phyloP scores from a whole-genome alignment of 1,284 basidiomycete species.

The Malassezia psittaci region DNA sequence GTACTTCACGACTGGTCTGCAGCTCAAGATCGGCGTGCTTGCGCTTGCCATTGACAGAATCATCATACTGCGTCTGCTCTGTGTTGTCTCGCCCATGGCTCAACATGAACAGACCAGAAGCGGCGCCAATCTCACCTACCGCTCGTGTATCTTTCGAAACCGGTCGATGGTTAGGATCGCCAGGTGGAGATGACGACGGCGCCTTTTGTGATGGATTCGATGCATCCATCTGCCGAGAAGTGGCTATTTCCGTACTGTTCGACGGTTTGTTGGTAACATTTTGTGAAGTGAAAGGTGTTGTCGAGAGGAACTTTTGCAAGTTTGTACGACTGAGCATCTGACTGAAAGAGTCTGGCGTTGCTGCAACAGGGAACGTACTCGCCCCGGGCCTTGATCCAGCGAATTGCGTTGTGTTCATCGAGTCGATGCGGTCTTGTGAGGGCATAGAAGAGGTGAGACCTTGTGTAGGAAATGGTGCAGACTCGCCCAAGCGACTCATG shows the following conservation, averaged over 20 bases:
- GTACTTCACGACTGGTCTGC: too few relatives aligned
- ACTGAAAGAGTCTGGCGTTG: too few relatives aligned
- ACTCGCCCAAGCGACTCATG: too few relatives aligned
- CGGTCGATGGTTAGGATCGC: not conserved
- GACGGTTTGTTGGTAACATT: not conserved
- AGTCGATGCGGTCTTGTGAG: too few relatives aligned
- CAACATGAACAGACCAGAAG: constrained; percentile 70
- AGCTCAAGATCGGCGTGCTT: not conserved
- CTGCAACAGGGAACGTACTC: too few relatives aligned
- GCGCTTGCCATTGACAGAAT: not conserved
- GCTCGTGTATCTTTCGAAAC: not conserved
- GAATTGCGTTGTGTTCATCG: too few relatives aligned
- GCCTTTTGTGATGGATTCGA: not conserved
- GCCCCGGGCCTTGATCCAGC: too few relatives aligned
- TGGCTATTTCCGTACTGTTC: not conserved
- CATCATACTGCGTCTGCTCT: not conserved
- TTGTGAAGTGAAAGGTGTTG: too few relatives aligned
- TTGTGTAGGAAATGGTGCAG: too few relatives aligned
- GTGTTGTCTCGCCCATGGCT: constrained; percentile 82
- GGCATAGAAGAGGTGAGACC: too few relatives aligned
- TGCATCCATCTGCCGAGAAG: not conserved
- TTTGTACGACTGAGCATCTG: too few relatives aligned
- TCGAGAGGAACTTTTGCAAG: too few relatives aligned
- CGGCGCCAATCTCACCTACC: constrained; percentile 19
- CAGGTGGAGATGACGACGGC: not conserved